Percentiles rank a stretch among this genome's conserved stretches.
These are phyloP conservation scores for Amanita exitialis DNA, from an alignment of 768 basidiomycete genomes.

Conservation along the genomic window DNA sequence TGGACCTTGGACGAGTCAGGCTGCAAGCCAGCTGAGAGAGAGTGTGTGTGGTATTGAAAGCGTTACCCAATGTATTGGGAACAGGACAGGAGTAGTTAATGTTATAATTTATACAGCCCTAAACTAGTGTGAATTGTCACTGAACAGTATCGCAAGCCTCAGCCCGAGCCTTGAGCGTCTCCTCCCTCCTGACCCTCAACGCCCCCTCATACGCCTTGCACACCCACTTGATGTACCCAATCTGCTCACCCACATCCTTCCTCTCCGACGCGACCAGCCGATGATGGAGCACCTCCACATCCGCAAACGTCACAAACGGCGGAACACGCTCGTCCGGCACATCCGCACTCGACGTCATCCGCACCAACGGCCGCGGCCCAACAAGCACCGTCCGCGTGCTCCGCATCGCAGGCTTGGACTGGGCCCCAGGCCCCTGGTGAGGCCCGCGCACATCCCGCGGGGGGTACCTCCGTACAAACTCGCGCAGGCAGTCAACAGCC, in stretches of 20 bases:
- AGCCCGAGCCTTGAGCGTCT: slow-evolving; percentile 22
- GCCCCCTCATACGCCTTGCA: slow-evolving; percentile 66
- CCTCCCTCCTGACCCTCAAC: slow-evolving; percentile 50
- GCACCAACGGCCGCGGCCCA: slow-evolving; percentile 57
- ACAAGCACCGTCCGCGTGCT: slow-evolving; percentile 49
- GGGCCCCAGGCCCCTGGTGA: background rate
- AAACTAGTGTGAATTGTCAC: too few species aligned
- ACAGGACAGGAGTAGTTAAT: too few species aligned
- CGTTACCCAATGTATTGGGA: too few species aligned
- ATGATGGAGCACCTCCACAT: slow-evolving; percentile 75
- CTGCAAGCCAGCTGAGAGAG: too few species aligned
- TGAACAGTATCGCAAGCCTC: too few species aligned
- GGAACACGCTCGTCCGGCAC: slow-evolving; percentile 74
- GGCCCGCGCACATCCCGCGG: slow-evolving; percentile 33
- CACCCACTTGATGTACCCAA: slow-evolving; percentile 65
- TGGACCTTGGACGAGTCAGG: too few species aligned
- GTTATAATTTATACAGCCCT: too few species aligned
- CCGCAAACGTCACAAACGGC: slow-evolving; percentile 65
- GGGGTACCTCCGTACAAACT: slow-evolving; percentile 59
- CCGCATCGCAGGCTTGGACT: slow-evolving; percentile 34
- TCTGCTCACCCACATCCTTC: slow-evolving; percentile 13
- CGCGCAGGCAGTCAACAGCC: slow-evolving; percentile 46
- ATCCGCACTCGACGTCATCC: slow-evolving; percentile 46
- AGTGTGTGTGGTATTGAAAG: too few species aligned
- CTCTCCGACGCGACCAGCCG: slow-evolving; percentile 35